These are phyloP conservation scores for Trichoderma gamsii DNA, from an alignment of 495 filamentous ascomycete species.

Conservation along the genomic window DNA sequence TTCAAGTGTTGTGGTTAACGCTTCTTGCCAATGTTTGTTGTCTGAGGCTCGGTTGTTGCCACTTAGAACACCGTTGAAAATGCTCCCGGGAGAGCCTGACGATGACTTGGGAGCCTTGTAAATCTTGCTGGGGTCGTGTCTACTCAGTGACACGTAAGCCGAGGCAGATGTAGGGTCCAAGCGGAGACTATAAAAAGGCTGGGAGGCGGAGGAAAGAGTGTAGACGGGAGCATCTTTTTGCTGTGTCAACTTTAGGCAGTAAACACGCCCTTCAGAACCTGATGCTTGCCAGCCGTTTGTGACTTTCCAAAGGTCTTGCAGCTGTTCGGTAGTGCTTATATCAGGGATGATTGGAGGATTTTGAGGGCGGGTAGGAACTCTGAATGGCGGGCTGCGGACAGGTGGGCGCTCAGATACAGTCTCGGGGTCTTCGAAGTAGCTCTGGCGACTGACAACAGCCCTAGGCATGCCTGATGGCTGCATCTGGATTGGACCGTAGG, in stretches of 20 bases:
- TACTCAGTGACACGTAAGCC: conserved; percentile 45
- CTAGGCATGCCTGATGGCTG: conserved; percentile 49
- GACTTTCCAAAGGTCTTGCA: conserved; percentile 50
- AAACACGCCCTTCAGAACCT: conserved; percentile 42
- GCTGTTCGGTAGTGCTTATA: conserved; percentile 45
- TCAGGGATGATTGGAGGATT: conserved; percentile 41
- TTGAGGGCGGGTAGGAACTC: conserved; percentile 24
- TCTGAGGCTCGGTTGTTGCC: conserved; percentile 21
- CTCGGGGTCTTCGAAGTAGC: conserved; percentile 33
- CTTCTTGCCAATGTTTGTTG: conserved; percentile 44
- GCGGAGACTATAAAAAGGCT: conserved; percentile 49
- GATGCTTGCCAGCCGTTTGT: conserved; percentile 50
- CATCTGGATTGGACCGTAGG: conserved; percentile 57
- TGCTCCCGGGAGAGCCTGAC: conserved; percentile 20
- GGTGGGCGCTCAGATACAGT: conserved; percentile 26
- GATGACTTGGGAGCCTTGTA: conserved; percentile 31
- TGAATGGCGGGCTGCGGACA: background rate
- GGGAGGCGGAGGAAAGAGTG: conserved; percentile 42
- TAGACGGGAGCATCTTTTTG: conserved; percentile 47
- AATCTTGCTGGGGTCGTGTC: conserved; percentile 48
- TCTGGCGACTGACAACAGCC: conserved; percentile 49
- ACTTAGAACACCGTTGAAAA: conserved; percentile 35
- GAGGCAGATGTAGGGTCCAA: conserved; percentile 50
- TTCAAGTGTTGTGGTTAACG: conserved; percentile 56
- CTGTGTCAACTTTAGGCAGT: conserved; percentile 44